A percentile compares a stretch with the other conserved stretches of the same genome.
phyloP scores from a whole-genome alignment of 306 rosid genomes.

The Chamaecrista fasciculata region DNA sequence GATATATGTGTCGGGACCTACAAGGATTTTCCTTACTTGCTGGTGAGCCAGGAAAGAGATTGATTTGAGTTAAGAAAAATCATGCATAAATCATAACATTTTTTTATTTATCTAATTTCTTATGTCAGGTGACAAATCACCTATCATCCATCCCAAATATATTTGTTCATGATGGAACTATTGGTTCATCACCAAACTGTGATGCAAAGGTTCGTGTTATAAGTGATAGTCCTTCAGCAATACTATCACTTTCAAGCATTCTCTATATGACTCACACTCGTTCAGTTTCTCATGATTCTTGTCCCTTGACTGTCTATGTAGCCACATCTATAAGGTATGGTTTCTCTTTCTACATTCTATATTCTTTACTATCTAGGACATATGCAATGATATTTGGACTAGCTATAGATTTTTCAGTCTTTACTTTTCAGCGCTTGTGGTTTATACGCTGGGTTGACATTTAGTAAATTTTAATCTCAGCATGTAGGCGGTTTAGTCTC shows the following conservation, averaged over 20 bases:
- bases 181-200: constrained; percentile 41
- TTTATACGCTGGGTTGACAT: not conserved
- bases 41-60: too few species aligned
- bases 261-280: constrained; percentile 36
- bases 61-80: too few species aligned
- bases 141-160: constrained; percentile 41
- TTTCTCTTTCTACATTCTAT: not conserved
- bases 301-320: constrained; percentile 49
- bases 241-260: constrained; percentile 43
- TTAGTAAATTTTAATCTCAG: not conserved
- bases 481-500: not conserved
- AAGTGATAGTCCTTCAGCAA: constrained; percentile 48
- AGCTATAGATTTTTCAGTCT: not conserved
- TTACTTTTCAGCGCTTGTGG: not conserved
- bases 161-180: constrained; percentile 53
- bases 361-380: not conserved
- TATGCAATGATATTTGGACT: not conserved
- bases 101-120: not conserved
- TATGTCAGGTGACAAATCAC: constrained; percentile 42
- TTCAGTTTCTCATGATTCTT: constrained; percentile 51
- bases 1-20: not conserved
- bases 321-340: constrained; percentile 37
- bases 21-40: not conserved
- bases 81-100: not conserved
- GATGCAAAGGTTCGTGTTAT: constrained; percentile 45